Conservation (phyloP, 169 alveolate species). For the Blepharisma undulans region DNA sequence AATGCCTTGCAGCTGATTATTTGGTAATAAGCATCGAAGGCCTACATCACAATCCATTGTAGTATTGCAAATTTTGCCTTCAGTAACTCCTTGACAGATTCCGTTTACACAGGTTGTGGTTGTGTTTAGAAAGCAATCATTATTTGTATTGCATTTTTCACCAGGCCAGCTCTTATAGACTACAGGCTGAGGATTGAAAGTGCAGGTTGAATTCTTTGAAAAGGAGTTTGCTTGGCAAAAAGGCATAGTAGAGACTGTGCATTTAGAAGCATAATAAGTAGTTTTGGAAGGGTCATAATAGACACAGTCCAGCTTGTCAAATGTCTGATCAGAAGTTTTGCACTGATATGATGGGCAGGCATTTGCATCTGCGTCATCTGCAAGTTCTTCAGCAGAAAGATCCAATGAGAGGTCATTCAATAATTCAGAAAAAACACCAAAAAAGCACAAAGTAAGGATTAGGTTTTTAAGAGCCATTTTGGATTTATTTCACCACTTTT, state of each 20-base stretch:
- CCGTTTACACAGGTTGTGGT: background rate
- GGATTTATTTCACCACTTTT: too few relatives aligned
- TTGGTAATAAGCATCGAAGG: background rate
- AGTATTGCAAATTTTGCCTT: background rate
- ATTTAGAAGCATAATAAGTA: background rate
- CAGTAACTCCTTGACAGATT: background rate
- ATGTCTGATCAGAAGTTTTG: background rate
- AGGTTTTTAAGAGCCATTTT: too few relatives aligned
- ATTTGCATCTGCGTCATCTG: too few relatives aligned
- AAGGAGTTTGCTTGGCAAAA: background rate
- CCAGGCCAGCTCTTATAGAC: background rate
- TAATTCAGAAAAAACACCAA: too few relatives aligned
- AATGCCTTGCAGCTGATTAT: too few relatives aligned
- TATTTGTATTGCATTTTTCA: background rate
- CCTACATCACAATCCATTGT: background rate
- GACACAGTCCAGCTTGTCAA: background rate
- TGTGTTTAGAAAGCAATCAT: background rate
- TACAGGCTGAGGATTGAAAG: background rate
- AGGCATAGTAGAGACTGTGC: background rate
- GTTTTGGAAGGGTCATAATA: background rate
- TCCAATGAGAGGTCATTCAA: too few relatives aligned
- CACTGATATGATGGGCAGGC: background rate
- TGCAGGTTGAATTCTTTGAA: background rate
- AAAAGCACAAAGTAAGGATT: too few relatives aligned
- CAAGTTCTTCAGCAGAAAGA: too few relatives aligned